Conservation (phyloP, 2,329 filamentous ascomycete species). For the Colletotrichum tamarilloi region DNA sequence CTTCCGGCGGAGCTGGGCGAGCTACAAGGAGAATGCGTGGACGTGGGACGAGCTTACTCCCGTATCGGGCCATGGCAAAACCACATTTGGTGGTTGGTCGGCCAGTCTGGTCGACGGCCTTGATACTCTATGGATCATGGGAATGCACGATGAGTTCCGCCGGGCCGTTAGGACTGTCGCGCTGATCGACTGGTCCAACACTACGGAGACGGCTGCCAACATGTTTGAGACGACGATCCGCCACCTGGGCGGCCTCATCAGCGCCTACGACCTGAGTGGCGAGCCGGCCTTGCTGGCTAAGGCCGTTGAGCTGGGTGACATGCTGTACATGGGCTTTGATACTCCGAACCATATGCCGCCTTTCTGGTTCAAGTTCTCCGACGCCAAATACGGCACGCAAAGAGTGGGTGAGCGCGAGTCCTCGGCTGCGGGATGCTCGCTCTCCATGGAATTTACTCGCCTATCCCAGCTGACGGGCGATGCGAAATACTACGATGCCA, state of each 20-base stretch:
- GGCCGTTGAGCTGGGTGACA: conserved; percentile 63
- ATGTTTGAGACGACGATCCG: conserved; percentile 73
- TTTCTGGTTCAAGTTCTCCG: conserved; percentile 56
- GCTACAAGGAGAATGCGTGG: conserved; percentile 67
- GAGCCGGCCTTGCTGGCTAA: conserved; percentile 60
- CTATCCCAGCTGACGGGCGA: conserved; percentile 79
- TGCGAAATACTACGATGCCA: conserved; percentile 79
- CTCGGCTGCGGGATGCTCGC: conserved; percentile 67
- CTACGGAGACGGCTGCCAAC: conserved; percentile 58
- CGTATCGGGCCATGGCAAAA: conserved; percentile 56
- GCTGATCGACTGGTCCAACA: conserved; percentile 66
- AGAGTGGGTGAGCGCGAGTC: conserved; percentile 50
- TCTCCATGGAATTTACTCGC: conserved; percentile 80
- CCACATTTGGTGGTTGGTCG: conserved; percentile 65
- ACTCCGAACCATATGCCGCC: conserved; percentile 64
- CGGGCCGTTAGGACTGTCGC: conserved; percentile 61
- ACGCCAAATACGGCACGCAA: conserved; percentile 52
- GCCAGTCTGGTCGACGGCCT: conserved; percentile 70
- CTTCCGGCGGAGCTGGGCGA: conserved; percentile 59
- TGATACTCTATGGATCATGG: conserved; percentile 71
- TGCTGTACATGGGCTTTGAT: conserved; percentile 65
- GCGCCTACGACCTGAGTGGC: conserved; percentile 63
- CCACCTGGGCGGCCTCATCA: conserved; percentile 63
- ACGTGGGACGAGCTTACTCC: conserved; percentile 66
- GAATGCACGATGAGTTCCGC: conserved; percentile 64